Base-by-base conservation (phyloP, 129 eudicot genomes). In the Helianthus annuus region DNA sequence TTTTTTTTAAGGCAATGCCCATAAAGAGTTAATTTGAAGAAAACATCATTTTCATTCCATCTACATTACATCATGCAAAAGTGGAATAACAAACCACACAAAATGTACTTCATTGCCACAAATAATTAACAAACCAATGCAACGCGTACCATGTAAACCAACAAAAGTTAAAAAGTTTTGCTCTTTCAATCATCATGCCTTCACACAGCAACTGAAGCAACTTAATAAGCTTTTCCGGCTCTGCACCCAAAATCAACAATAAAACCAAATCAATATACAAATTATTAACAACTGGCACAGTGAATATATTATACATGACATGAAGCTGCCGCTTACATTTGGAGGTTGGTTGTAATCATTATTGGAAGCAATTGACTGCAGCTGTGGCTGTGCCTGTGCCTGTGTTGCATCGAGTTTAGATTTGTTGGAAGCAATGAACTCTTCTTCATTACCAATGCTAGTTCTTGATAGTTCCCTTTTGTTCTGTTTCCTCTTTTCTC, bases 381-480 rank as follows among this genome's bases (percentile, higher is more conserved):
- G 66, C 34, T 45, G 75, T 65, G 77, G 46, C 10, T 40, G 45
- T 7, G 45, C 7, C 44, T 59, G 42, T 59, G 16, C 44, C 48
- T 45, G 75, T 69, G 77, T 63, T 19, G 60, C 17, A 17, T 61
- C 70, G 12, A 51, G 66, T 55, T 66, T 79, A 48, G 76, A 52
- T 46, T 85, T 81, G 48, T 80, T 79, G 58, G 90, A 62, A 52
- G 96, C 56, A 52, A 85, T 71, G 71, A 93, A 77, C 71, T 93
- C 98, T 71, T 93, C 98, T 79, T 93, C 98, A 38, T 89, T 93
- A 34, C 98, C 98, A 66, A 89, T 86, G 82, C 98, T 93, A 52
- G 91, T 92, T 77, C 98, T 85, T 53, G 98, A 93, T 5, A 85
- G 78, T 34, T 89, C 98, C 83, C 98, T 78, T 82, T 93, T 93